Base-by-base conservation (phyloP, 2,329 filamentous ascomycete species). In the Hypocrella siamensis region DNA sequence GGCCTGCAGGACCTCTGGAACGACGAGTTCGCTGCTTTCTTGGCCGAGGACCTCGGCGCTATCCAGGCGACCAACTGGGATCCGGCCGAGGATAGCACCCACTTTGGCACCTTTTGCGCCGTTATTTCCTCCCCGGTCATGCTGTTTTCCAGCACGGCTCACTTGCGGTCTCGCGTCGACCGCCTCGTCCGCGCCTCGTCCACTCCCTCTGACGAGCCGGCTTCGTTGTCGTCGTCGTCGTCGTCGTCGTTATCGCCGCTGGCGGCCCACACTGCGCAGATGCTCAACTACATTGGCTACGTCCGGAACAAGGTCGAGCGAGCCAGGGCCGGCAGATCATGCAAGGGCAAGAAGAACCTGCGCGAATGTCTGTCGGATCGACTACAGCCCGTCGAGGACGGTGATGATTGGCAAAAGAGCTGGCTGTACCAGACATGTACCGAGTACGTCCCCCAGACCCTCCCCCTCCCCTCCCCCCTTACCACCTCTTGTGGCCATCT, bases 341-440 rank as follows among this genome's bases (percentile, higher is more conserved):
- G 53, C 28, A 34, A 42, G 12, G 43, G 35, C 6, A 41, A 46
- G 26, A 39, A 40, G 4, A 30, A 21, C n/a, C 11, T 52, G 5
- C 19, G 40, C 3, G 40, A 49, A 15, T 58, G 56, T 39, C 51
- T 48, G 29, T 52, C 51, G 0, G 35, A 38, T n/a, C 46, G 44
- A 1, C 40, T 43, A 1, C 21, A 30, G 2, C 31, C 42, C 14
- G 35, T 48, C 2, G 9, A 43, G 2, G 41, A 44, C 5, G 35
- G 40, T 4, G 26, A 33, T 17, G 10, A 3, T 8, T 35, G 31
- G 32, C 24, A 34, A 45, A 54, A 65, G 0, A 49, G 58, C 17
- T 71, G 67, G 67, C 42, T 52, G 1, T 71, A 65, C 42, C 67
- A 71, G 38, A 63, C 61, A 25, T 71, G 67, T 52, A 69, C 64